Evolutionary conservation across 768 basidiomycete species (phyloP), one percentile per base, ranked within the genome.

Genomic region (Agaricus bisporus): DNA sequence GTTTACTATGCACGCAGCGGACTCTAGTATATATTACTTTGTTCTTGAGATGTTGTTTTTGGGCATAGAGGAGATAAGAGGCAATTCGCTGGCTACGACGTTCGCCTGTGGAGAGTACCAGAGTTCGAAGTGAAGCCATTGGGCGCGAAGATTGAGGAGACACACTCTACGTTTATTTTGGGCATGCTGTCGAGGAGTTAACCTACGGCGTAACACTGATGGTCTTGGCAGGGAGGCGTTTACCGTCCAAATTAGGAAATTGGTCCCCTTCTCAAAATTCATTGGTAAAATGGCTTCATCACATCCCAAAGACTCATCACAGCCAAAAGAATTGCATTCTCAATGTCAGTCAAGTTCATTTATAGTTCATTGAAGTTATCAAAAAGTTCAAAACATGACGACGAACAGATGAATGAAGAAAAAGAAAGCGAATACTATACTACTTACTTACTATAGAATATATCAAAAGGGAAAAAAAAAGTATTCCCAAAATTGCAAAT

Each of bases 121-220:
- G 46, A 32, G 20, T 54, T 22, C 17, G 47, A 18, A 48, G 46
- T 32, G 46, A 41, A 41, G 46, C 45, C 46, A 54, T 54, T 32
- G 17, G 22, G 18, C 29, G 37, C 9, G 22, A 14, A n/a, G 43
- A 20, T 22, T 36, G 29, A 41, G 41, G 17, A n/a, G 28, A 22
- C 15, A 32, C 11, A 32, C 32, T 32, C 32, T 32, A 11, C 32
- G 32, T 32, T 32, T 7, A 32, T 32, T 8, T 11, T 11, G 7
- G 32, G 11, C 32, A 32, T 32, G 32, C 32, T 32, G 32, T 11
- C 7, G 32, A 11, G 32, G 22, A 22, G 22, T 22, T 22, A 32
- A 32, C 32, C 32, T 11, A 2, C 11, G 11, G 8, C 32, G 26
- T 26, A 28, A 44, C 6, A 44, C 12, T 44, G 18, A 41, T 44